phyloP scores from a whole-genome alignment of 177 flowering plant genomes.

The Telopea speciosissima region DNA sequence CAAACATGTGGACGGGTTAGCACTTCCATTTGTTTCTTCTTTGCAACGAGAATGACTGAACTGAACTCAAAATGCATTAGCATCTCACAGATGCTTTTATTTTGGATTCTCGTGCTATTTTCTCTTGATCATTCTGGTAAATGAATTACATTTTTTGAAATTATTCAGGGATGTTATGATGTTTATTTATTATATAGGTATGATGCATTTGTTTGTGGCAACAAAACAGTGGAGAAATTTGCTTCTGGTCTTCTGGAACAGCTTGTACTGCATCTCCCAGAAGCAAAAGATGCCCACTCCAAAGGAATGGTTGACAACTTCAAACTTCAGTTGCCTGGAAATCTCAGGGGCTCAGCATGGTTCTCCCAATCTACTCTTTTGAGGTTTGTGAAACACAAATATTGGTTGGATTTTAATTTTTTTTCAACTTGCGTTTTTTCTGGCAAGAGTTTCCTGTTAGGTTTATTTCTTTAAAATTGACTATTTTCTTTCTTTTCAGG shows the following conservation, averaged over 20 bases:
- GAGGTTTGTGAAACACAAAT: slow-evolving; percentile 30
- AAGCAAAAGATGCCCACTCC: slow-evolving; percentile 25
- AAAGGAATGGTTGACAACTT: slow-evolving; percentile 36
- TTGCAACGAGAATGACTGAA: too few species aligned
- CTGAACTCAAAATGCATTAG: neutral
- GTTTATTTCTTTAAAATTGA: neutral
- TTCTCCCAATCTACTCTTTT: slow-evolving; percentile 61
- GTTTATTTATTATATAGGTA: slow-evolving; percentile 37
- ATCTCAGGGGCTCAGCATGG: slow-evolving; percentile 44
- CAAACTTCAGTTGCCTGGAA: slow-evolving; percentile 44
- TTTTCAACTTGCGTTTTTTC: neutral
- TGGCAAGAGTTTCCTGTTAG: neutral
- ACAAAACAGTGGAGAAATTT: slow-evolving; percentile 40
- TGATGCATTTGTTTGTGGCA: slow-evolving; percentile 43
- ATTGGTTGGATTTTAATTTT: neutral
- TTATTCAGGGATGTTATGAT: neutral
- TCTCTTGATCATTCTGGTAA: neutral
- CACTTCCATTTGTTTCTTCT: too few species aligned
- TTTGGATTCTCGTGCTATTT: neutral
- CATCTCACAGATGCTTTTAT: neutral
- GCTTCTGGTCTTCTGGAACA: slow-evolving; percentile 53
- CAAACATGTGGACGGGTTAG: too few species aligned
- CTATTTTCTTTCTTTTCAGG: slow-evolving; percentile 27
- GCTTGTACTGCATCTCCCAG: slow-evolving; percentile 44
- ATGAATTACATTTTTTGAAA: too few species aligned